phyloP scores from a whole-genome alignment of 2,329 filamentous ascomycete species.

The Aotearoamyces nothofagi region DNA sequence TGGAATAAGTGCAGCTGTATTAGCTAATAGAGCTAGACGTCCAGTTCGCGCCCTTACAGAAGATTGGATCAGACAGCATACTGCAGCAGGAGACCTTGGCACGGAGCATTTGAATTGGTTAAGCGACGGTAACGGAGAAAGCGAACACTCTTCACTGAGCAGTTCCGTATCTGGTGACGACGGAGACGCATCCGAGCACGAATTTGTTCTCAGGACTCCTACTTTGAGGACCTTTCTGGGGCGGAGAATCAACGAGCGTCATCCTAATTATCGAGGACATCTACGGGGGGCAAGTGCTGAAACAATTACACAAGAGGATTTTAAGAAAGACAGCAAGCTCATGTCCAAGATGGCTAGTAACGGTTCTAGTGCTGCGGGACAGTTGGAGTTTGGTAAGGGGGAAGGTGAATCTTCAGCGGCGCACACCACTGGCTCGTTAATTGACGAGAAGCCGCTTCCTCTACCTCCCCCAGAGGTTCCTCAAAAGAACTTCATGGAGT shows the following conservation, averaged over 20 bases:
- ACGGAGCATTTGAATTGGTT: slow-evolving; percentile 68
- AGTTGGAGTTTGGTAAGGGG: too few relatives aligned
- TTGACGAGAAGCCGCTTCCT: slow-evolving; percentile 25
- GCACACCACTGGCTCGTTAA: too few relatives aligned
- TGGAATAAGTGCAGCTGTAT: slow-evolving; percentile 35
- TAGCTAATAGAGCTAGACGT: slow-evolving; percentile 46
- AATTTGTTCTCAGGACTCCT: too few relatives aligned
- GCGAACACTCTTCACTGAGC: slow-evolving; percentile 63
- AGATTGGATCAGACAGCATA: slow-evolving; percentile 76
- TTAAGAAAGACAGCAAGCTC: slow-evolving; percentile 3
- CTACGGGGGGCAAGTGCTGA: slow-evolving; percentile 15
- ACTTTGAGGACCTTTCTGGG: slow-evolving; percentile 16
- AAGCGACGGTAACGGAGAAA: slow-evolving; percentile 60
- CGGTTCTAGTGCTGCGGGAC: too few relatives aligned
- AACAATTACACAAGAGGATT: slow-evolving; percentile 18
- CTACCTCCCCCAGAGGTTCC: slow-evolving; percentile 18
- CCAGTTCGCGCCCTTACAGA: slow-evolving; percentile 53
- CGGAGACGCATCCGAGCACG: slow-evolving; percentile 17
- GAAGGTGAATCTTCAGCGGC: too few relatives aligned
- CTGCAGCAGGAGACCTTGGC: slow-evolving; percentile 50
- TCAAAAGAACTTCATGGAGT: slow-evolving; percentile 12
- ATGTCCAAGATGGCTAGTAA: neutral
- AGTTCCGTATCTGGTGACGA: slow-evolving; percentile 40
- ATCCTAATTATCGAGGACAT: slow-evolving; percentile 9
- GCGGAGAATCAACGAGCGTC: slow-evolving; percentile 9